A percentile compares a stretch with the other conserved stretches of the same genome.
Conservation (phyloP, 164 flowering plant genomes). For the Vitis rupestris region DNA sequence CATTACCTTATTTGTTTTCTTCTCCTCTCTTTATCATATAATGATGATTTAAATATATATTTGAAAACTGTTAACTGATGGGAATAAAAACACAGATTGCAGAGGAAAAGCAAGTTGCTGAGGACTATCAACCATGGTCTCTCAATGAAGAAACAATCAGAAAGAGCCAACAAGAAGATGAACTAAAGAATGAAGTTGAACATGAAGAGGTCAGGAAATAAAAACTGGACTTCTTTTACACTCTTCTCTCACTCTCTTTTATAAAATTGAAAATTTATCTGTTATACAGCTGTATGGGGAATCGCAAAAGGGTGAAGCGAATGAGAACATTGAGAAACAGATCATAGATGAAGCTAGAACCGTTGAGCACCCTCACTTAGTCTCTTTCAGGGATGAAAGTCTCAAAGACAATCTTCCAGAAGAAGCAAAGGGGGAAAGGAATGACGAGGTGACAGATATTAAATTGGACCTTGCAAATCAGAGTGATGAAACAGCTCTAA, state of each 20-base stretch:
- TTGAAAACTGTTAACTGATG: neutral
- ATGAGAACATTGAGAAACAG: conserved; percentile 6
- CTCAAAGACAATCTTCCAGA: conserved; percentile 5
- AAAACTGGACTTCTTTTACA: neutral
- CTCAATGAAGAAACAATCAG: conserved; percentile 12
- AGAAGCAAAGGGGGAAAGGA: conserved; percentile 4
- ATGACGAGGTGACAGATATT: conserved; percentile 5
- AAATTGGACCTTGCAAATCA: conserved; percentile 7
- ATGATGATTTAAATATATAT: neutral
- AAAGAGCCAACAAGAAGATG: conserved; percentile 22
- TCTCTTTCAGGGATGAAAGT: conserved; percentile 6
- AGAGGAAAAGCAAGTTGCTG: conserved; percentile 18
- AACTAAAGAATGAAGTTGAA: conserved; percentile 2
- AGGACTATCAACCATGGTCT: conserved; percentile 16
- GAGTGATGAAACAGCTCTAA: neutral
- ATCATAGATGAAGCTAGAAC: conserved; percentile 9
- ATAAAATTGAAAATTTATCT: conserved; percentile 1
- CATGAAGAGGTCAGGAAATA: conserved; percentile 21
- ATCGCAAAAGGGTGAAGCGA: conserved; percentile 10
- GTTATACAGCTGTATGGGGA: conserved; percentile 20
- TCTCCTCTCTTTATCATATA: neutral
- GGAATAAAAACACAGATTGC: conserved; percentile 19
- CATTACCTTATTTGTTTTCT: neutral
- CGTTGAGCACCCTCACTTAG: conserved; percentile 8
- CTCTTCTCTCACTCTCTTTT: neutral